Base-by-base conservation (phyloP, 2,329 filamentous ascomycete species). In the Aspergillus hortae region DNA sequence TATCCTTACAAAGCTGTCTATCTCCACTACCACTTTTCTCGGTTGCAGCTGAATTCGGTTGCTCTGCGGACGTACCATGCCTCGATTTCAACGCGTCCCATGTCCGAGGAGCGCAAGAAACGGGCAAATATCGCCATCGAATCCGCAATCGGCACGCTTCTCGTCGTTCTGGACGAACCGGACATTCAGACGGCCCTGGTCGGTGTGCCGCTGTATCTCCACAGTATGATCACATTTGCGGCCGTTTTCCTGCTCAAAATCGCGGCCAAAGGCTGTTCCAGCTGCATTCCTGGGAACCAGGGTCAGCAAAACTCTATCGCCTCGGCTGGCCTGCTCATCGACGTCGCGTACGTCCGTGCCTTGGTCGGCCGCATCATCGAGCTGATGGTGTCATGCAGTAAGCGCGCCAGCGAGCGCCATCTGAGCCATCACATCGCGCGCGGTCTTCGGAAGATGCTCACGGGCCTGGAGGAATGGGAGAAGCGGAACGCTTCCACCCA, bases 21-120 rank as follows among this genome's bases (percentile, higher is more conserved):
- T 25, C 67, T 80, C 53, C 76, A 80, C 57, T 78, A 77, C 54
- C 69, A 80, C 59, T 80, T 79, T 58, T 78, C 76, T 44, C 73
- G 77, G 44, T 64, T 81, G 15, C 76, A 79, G 44, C 64, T 80
- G 7, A 75, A 78, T 42, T 79, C 78, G 4, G 73, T 79, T 23
- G 77, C 76, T 27, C 62, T 80, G 21, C 72, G 77, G 27, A 75
- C 76, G 7, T 73, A 78, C 48, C 68, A 72, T 47, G 70, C 68
- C 17, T 67, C 67, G 12, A 64, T 61, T 10, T 68, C 70, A 12
- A 62, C 67, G 5, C 65, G 67, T 40, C 59, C 64, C 4, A 73
- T 78, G 62, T 77, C 76, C 1, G 59, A 67, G 3, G 75, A 78
- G 56, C 70, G 75, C 12, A 72, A 73, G 45, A 70, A 77, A 48